Percentiles rank a stretch among this genome's conserved stretches.
These are phyloP conservation scores for Marasmius oreades DNA, from an alignment of 1,284 basidiomycete species.

Conservation along the genomic window DNA sequence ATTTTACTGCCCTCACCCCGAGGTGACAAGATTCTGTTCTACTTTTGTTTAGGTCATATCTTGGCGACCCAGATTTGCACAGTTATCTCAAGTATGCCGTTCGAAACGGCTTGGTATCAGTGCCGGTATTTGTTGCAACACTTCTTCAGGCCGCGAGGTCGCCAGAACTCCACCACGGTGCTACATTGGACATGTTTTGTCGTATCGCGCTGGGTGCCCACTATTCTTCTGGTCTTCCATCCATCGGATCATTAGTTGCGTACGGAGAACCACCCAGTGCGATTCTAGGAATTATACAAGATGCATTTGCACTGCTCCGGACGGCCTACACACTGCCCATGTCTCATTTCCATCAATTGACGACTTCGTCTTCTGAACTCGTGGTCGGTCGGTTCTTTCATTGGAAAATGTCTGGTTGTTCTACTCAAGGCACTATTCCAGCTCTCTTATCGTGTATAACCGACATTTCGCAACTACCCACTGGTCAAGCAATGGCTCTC, in stretches of 20 bases:
- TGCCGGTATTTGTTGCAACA: constrained; percentile 55
- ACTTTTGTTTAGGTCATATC: constrained; percentile 58
- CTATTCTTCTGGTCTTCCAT: constrained; percentile 51
- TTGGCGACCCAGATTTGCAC: constrained; percentile 58
- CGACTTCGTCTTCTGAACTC: constrained; percentile 57
- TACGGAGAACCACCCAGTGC: constrained; percentile 41
- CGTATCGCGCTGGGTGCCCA: constrained; percentile 58
- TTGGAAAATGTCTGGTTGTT: constrained; percentile 25
- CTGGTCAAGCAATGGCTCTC: constrained; percentile 51
- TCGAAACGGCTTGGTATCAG: constrained; percentile 49
- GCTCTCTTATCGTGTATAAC: constrained; percentile 55
- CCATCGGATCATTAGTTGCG: constrained; percentile 50
- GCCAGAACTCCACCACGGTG: constrained; percentile 51
- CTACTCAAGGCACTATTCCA: constrained; percentile 34
- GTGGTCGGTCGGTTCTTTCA: constrained; percentile 38
- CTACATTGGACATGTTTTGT: constrained; percentile 68
- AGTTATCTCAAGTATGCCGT: constrained; percentile 62
- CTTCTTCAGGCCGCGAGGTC: constrained; percentile 47
- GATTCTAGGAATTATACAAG: constrained; percentile 53
- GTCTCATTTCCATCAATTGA: constrained; percentile 59
- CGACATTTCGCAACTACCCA: constrained; percentile 57
- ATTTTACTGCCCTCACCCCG: constrained; percentile 1
- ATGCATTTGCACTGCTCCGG: constrained; percentile 55
- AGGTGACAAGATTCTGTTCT: constrained; percentile 58
- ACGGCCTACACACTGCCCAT: constrained; percentile 54